Percentiles rank a stretch among this genome's conserved stretches.
Conservation (phyloP, 345 rosid genomes). For the Mangifera indica region DNA sequence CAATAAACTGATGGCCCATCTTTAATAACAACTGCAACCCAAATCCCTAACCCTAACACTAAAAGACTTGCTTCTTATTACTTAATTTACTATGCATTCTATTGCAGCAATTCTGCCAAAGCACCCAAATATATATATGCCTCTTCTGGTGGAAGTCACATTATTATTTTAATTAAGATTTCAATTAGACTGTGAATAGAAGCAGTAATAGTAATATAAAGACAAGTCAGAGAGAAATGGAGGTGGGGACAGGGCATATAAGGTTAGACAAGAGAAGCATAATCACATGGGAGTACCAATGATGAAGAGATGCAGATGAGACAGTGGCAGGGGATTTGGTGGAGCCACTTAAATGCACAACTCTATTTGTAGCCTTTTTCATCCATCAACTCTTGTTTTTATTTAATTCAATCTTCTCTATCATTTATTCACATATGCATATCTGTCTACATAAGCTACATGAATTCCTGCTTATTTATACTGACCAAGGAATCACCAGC, state of each 20-base stretch:
- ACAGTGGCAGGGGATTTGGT: constrained; percentile 64
- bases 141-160: background rate
- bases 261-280: constrained; percentile 34
- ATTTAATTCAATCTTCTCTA: constrained; percentile 1
- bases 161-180: background rate
- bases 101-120: constrained; percentile 28
- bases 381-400: constrained; percentile 10
- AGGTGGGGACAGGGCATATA: background rate
- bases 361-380: constrained; percentile 28
- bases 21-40: too few species aligned
- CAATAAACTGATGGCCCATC: too few species aligned
- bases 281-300: constrained; percentile 65
- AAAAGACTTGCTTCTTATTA: too few species aligned
- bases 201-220: background rate
- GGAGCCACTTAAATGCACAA: constrained; percentile 56
- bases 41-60: too few species aligned
- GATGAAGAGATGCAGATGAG: constrained; percentile 48
- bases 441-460: background rate
- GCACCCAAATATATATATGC: background rate
- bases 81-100: too few species aligned
- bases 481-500: constrained; percentile 36
- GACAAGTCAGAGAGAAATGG: background rate
- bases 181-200: too few species aligned
- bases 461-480: background rate
- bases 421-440: background rate